A percentile compares a stretch with the other conserved stretches of the same genome.
These are phyloP conservation scores for Austroboletus rostrupii DNA, from an alignment of 1,284 basidiomycete species.

Conservation along the genomic window DNA sequence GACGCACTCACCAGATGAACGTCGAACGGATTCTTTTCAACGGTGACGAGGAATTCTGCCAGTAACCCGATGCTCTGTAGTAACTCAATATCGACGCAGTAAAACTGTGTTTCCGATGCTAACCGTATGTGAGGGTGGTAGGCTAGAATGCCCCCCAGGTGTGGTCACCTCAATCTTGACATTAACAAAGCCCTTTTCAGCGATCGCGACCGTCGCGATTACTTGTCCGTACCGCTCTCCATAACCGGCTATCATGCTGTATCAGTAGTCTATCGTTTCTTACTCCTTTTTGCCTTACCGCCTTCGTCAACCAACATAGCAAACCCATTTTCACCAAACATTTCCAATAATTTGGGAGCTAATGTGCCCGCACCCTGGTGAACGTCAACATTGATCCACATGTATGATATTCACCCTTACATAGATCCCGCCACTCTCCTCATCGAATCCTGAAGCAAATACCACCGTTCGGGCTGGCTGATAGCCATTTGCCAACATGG, in stretches of 20 bases:
- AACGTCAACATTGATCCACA: neutral
- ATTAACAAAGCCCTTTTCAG: slow-evolving; percentile 56
- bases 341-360: slow-evolving; percentile 37
- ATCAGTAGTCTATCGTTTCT: slow-evolving; percentile 10
- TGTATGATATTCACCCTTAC: slow-evolving; percentile 15
- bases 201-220: slow-evolving; percentile 46
- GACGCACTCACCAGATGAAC: too few species aligned
- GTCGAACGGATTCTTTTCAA: too few species aligned
- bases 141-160: slow-evolving; percentile 55
- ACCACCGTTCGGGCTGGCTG: slow-evolving; percentile 47
- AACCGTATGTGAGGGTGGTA: slow-evolving; percentile 45
- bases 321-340: slow-evolving; percentile 50
- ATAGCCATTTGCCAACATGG: slow-evolving; percentile 43
- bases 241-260: slow-evolving; percentile 28
- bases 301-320: slow-evolving; percentile 51
- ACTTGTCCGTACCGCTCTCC: slow-evolving; percentile 31
- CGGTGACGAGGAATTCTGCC: slow-evolving; percentile 14
- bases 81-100: too few species aligned
- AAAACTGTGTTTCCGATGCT: neutral
- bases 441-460: slow-evolving; percentile 61
- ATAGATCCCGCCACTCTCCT: slow-evolving; percentile 51
- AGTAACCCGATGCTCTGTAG: slow-evolving; percentile 44
- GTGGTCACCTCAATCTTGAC: slow-evolving; percentile 45
- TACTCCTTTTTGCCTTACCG: slow-evolving; percentile 18
- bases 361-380: slow-evolving; percentile 26